phyloP scores from a whole-genome alignment of 2,329 filamentous ascomycete species.

The Ophiostoma piceae region DNA sequence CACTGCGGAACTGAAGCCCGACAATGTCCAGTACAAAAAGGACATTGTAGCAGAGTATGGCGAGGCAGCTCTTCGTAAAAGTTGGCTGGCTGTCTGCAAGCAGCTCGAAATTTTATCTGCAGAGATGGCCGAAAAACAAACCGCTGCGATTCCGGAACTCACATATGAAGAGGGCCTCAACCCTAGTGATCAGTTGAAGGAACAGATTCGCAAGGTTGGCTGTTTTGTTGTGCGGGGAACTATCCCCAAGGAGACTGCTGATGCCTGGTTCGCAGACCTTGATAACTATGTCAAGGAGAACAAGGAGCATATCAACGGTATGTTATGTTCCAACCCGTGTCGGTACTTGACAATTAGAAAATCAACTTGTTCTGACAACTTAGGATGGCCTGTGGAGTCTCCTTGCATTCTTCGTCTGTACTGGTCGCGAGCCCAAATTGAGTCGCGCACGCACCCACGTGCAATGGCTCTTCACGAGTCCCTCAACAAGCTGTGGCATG shows the following conservation, averaged over 20 bases:
- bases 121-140: slow-evolving; percentile 35
- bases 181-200: neutral
- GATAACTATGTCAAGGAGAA: slow-evolving; percentile 36
- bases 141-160: slow-evolving; percentile 30
- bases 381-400: slow-evolving; percentile 36
- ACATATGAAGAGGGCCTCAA: slow-evolving; percentile 1
- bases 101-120: slow-evolving; percentile 36
- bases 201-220: slow-evolving; percentile 14
- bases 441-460: slow-evolving; percentile 37
- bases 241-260: slow-evolving; percentile 29
- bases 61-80: slow-evolving; percentile 33
- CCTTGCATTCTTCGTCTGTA: slow-evolving; percentile 40
- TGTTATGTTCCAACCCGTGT: neutral
- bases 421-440: slow-evolving; percentile 38
- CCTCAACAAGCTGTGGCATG: slow-evolving; percentile 38
- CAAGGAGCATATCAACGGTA: slow-evolving; percentile 23
- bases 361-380: neutral
- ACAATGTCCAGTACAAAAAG: slow-evolving; percentile 30
- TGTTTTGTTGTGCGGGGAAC: slow-evolving; percentile 29
- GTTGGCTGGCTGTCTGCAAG: slow-evolving; percentile 39
- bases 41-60: slow-evolving; percentile 37
- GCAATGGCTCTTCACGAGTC: slow-evolving; percentile 36
- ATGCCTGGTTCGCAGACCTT: slow-evolving; percentile 32
- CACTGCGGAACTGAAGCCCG: neutral
- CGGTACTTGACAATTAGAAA: no score